A percentile compares a stretch with the other conserved stretches of the same genome.
These are phyloP conservation scores for Jaltomata sinuosa DNA, from an alignment of 257 asterid species.

Conservation along the genomic window DNA sequence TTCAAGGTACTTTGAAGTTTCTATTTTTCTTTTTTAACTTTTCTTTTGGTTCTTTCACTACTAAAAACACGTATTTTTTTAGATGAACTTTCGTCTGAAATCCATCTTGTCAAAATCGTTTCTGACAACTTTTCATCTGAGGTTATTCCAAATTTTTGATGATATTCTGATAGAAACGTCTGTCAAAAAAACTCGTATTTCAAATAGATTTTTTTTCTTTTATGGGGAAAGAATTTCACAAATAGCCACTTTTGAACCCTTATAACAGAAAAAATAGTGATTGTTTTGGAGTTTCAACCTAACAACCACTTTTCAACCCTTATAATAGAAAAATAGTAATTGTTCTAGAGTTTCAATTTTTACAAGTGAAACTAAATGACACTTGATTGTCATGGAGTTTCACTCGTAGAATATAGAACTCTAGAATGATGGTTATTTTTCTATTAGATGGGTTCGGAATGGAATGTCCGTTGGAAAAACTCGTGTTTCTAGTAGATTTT, in stretches of 20 bases:
- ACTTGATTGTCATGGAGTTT: background rate
- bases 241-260: background rate
- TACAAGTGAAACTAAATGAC: background rate
- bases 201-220: background rate
- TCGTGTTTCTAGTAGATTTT: background rate
- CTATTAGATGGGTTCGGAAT: too few species aligned
- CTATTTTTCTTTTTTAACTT: background rate
- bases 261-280: background rate
- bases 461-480: too few species aligned
- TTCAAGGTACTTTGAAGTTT: constrained; percentile 39
- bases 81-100: background rate
- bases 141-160: background rate
- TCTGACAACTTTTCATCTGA: too few species aligned
- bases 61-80: background rate
- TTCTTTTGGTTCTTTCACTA: background rate
- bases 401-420: background rate
- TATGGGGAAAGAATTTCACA: background rate
- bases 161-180: background rate
- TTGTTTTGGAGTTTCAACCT: background rate
- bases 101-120: background rate
- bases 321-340: background rate
- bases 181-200: too few species aligned
- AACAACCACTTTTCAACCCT: background rate
- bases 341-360: background rate
- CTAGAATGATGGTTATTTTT: background rate